Evolutionary conservation across 2,329 filamentous ascomycete genomes (phyloP).

Genomic region (Fusarium piperis): DNA sequence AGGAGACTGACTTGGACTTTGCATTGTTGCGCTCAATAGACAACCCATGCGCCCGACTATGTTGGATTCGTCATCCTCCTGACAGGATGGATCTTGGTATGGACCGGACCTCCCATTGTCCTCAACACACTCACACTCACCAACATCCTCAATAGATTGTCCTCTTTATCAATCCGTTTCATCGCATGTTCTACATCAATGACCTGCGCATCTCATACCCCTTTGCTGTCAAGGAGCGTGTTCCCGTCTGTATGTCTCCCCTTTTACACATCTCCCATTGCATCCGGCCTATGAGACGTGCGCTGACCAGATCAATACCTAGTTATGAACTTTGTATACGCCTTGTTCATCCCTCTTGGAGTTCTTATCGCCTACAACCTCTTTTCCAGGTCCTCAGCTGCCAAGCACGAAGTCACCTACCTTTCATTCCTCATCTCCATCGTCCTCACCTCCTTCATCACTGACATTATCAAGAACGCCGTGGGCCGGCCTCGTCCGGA

Average conservation of each 20-base stretch:
- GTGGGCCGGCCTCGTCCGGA: slow-evolving; percentile 78
- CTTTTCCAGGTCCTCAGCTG: slow-evolving; percentile 67
- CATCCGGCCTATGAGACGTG: background rate
- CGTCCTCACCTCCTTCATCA: slow-evolving; percentile 82
- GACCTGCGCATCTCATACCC: slow-evolving; percentile 88
- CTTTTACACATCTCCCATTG: background rate
- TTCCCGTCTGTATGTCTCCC: slow-evolving; percentile 72
- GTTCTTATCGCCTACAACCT: slow-evolving; percentile 74
- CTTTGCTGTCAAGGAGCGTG: slow-evolving; percentile 84
- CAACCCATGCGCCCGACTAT: slow-evolving; percentile 90
- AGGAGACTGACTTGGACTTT: background rate
- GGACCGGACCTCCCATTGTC: slow-evolving; percentile 33
- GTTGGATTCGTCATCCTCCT: slow-evolving; percentile 79
- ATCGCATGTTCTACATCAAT: slow-evolving; percentile 92
- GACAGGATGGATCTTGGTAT: slow-evolving; percentile 70
- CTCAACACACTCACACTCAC: background rate
- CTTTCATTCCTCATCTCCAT: slow-evolving; percentile 83
- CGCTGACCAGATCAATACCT: slow-evolving; percentile 2
- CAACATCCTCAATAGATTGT: slow-evolving; percentile 38
- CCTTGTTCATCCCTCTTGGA: slow-evolving; percentile 75
- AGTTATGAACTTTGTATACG: slow-evolving; percentile 83
- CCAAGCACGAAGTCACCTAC: slow-evolving; percentile 87
- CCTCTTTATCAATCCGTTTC: slow-evolving; percentile 77
- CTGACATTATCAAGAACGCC: slow-evolving; percentile 90
- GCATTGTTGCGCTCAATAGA: slow-evolving; percentile 53